Base-by-base conservation (phyloP, 2,329 filamentous ascomycete genomes). In the Pseudogymnoascus sp. region DNA sequence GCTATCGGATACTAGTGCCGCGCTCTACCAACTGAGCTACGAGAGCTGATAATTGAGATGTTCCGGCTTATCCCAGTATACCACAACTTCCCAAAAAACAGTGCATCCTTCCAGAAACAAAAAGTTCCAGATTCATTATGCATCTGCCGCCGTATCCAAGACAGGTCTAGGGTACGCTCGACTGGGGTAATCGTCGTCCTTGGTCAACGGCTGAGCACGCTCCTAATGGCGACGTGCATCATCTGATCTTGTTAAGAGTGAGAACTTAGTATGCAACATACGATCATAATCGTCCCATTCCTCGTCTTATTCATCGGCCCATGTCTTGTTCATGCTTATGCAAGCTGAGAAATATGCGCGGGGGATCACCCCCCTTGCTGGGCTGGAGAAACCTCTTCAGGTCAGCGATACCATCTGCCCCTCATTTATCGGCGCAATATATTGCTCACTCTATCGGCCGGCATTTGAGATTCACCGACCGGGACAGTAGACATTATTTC, bases 21-120 rank as follows among this genome's bases (percentile, higher is more conserved):
- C 42, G 42, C 42, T 48, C 42, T 48, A 48, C 42, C 42, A 48
- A 48, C 42, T 48, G 42, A 48, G 42, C 42, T 48, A 48, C 27
- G 42, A 29, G 42, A 29, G 42, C 42, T 48, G 42, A 48, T 48
- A 29, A 48, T 45, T 45, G 40, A 12, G 5, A 45, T 45, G 21
- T 27, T 45, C 25, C 2, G 6, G 6, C 42, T 10, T 48, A 48
- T 48, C 9, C 25, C 8, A 48, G 42, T 29, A 48, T 29, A 48
- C 29, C 42, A 15, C 42, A 48, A 25, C 5, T 48, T 48, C 29
- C 25, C 25, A 27, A 48, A 29, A 27, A 45, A 45, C 8, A 45
- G 1, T 5, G 5, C 5, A 5, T 12, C 9, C 6, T 5, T 21
- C 21, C 21, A 21, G 21, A 21, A 7, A 45, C 5, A 45, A n/a